Base-by-base conservation (phyloP, 140 eudicot species). In the Bidens hawaiensis region DNA sequence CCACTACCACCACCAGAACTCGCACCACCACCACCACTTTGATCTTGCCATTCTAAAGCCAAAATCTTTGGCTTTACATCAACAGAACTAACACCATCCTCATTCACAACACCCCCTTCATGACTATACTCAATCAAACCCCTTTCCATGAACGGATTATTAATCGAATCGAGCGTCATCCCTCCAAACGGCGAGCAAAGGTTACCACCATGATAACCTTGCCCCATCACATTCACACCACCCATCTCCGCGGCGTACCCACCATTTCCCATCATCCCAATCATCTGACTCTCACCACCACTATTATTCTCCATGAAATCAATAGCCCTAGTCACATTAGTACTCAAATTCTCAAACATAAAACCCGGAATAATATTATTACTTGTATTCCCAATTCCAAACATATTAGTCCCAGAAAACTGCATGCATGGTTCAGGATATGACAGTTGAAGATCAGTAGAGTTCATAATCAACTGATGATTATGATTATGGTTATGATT, bases 11-110 rank as follows among this genome's bases (percentile, higher is more conserved):
- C 67, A 19, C 46, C 60, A 8, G 74, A 66, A 69, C 16, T 74
- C 18, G 34, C 48, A 48, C 27, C 79, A 26, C 60, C n/a, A n/a
- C n/a, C 60, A 56, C 81, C 68, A 0, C 46, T 7, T 57, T 85
- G 90, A 66, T 90, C 94, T 70, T 84, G 94, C 96, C 97, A 90
- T 69, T 87, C 96, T 25, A 90, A 73, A 27, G 97, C 85, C 79
- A 87, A 70, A 56, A 82, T 65, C 78, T 75, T 83, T 36, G 97
- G 97, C 72, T 90, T 90, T 21, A 83, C 88, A 69, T 90, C 87
- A 34, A 67, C 30, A 8, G 55, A 30, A 30, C 59, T 48, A 15
- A 74, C 58, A 1, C 41, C 19, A 53, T 72, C 48, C 4, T 65
- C 74, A 54, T 60, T 60, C 41, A 21, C 57, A 19, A 80, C 74